Evolutionary conservation across 192 early-diverging fungal species (phyloP), one percentile per base, ranked within the genome.

Genomic region (Mycoemilia scoparia): DNA sequence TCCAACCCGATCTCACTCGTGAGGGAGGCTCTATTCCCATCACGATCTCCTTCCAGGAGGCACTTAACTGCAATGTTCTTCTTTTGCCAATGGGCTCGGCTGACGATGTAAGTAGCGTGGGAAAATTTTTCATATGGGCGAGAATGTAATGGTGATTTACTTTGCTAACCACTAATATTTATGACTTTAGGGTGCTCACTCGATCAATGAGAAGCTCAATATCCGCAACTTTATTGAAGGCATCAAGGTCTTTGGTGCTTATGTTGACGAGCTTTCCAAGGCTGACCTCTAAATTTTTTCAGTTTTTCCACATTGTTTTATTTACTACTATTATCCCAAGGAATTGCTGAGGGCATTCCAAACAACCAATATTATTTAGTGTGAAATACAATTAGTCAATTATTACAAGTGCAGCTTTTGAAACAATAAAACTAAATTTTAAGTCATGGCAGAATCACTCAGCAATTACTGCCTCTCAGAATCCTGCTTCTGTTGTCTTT

Each of bases 131-230:
- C 38, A 3, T 11, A 21, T 28, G 6, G 17, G n/a, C 7, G 31
- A 25, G 9, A 7, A 21, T 21, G 19, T 19, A 32, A 13, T 8
- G 12, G 10, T 27, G 8, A 20, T 4, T 39, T 8, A 32, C 15
- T 29, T 21, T 42, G 24, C 29, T 4, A 16, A 36, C 6, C n/a
- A 38, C 4, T 51, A 71, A 44, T n/a, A n/a, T n/a, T n/a, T n/a
- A n/a, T n/a, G n/a, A n/a, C n/a, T n/a, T n/a, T n/a, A n/a, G n/a
- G 92, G 92, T 44, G 92, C 89, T 10, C 92, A 97, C 67, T 87
- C 84, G 9, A 92, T 84, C 62, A 91, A 95, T 66, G 92, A 97
- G 62, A 95, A 92, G 63, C 54, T 97, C 39, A 84, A 92, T 61
- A 68, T 64, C 32, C 72, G 66, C 51, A 97, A 93, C 69, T 95